Base-by-base conservation (phyloP, 2,329 filamentous ascomycete genomes). In the Elsinoe necatrix region DNA sequence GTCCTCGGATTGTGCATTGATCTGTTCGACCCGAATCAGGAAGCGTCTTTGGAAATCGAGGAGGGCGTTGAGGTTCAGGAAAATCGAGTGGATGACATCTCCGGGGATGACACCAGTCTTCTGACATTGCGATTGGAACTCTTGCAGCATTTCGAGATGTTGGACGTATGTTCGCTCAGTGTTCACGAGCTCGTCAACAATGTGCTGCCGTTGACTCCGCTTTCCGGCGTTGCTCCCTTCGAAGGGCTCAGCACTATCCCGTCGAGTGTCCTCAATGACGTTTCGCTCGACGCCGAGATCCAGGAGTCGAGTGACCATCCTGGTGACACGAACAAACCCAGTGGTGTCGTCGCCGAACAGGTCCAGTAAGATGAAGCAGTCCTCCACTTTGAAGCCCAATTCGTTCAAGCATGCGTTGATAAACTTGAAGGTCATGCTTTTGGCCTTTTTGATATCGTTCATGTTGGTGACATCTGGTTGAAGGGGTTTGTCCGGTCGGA, bases 111-210 rank as follows among this genome's bases (percentile, higher is more conserved):
- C 83, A 35, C 90, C 90, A 62, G 86, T 90, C 68, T 95, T 87
- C 64, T 96, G 90, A 56, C 97, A 77, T 21, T 86, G 82, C 72
- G 89, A 92, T 74, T 95, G 97, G 67, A 97, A 80, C 51, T 91
- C 86, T 69, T 97, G 90, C 34, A 98, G 72, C 63, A 95, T 92
- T 69, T 97, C 92, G 55, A 98, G 75, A 74, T 98, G 93, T 69
- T 97, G 91, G 3, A 97, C 93, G 65, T 98, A 98, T 72, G 96
- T 96, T 61, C 93, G 85, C 72, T 98, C 93, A 1, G 92, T 97
- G 64, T 92, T 89, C 57, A 98, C 86, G 47, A 98, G 75, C 72
- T 98, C 93, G 66, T 87, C 84, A 42, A 98, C 82, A 60, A 97
- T 89, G 69, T 96, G 87, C 65, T 96, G 88, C 62, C 90, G 85